Percentiles rank a stretch among this genome's conserved stretches.
Conservation (phyloP, 495 filamentous ascomycete genomes). For the Aspergillus carlsbadensis region DNA sequence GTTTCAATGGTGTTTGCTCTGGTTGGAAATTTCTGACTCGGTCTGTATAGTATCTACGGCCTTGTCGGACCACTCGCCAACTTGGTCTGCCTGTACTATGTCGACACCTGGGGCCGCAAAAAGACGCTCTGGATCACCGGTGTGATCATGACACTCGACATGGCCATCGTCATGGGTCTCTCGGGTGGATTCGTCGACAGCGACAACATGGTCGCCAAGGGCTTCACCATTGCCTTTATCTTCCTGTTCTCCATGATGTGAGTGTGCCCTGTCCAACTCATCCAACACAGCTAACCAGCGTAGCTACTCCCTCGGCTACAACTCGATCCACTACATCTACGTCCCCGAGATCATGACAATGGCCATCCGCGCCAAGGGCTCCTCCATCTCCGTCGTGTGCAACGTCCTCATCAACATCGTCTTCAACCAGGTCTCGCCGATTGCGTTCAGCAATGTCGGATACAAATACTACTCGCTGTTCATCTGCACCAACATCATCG, state of each 20-base stretch:
- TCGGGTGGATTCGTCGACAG: conserved; percentile 3
- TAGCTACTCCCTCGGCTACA: conserved; percentile 55
- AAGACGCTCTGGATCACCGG: conserved; percentile 14
- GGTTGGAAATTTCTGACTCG: too few relatives aligned
- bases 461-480: conserved; percentile 56
- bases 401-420: conserved; percentile 56
- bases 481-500: conserved; percentile 50
- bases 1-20: too few relatives aligned
- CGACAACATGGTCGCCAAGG: conserved; percentile 9
- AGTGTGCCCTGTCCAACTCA: conserved; percentile 24
- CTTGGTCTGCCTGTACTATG: conserved; percentile 10
- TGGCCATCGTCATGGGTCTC: conserved; percentile 12
- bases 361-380: conserved; percentile 52
- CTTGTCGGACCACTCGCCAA: conserved; percentile 5
- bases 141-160: conserved; percentile 3
- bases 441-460: conserved; percentile 46
- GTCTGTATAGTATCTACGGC: background rate
- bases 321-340: conserved; percentile 56
- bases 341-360: conserved; percentile 57
- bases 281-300: conserved; percentile 22
- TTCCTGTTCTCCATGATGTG: conserved; percentile 10
- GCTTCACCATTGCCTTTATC: conserved; percentile 12
- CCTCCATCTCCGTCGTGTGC: conserved; percentile 50
- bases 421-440: conserved; percentile 56
- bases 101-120: conserved; percentile 10